These are phyloP conservation scores for Evernia prunastri DNA, from an alignment of 495 filamentous ascomycete species.

Conservation along the genomic window DNA sequence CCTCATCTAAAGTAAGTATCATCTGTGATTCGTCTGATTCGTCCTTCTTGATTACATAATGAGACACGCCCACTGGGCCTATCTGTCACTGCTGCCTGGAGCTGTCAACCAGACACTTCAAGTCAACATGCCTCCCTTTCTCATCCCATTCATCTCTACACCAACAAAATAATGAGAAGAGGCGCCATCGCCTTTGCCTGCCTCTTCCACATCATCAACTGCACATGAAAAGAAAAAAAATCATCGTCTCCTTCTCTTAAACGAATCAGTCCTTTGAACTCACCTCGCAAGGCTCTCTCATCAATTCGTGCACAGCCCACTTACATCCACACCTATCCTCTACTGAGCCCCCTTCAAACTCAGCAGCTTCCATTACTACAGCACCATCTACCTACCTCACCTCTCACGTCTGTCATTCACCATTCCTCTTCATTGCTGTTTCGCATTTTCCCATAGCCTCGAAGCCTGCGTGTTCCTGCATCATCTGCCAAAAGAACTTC, in stretches of 20 bases:
- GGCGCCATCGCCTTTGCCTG: background rate
- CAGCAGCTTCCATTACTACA: conserved; percentile 5
- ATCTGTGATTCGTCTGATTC: background rate
- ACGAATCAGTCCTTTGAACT: background rate
- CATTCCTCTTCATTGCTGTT: background rate
- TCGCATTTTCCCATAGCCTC: background rate
- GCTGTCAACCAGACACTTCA: background rate
- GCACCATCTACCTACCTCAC: conserved; percentile 1
- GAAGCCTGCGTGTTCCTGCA: conserved; percentile 9
- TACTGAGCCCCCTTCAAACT: conserved; percentile 14
- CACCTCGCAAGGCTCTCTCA: conserved; percentile 18
- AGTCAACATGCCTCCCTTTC: background rate
- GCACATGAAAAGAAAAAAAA: background rate
- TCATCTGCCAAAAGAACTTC: background rate
- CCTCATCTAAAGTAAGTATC: no score
- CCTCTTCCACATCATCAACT: background rate
- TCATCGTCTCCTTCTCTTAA: background rate
- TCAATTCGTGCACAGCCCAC: conserved; percentile 17
- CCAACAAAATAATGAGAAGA: background rate
- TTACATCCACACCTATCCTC: conserved; percentile 4
- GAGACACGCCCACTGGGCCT: background rate
- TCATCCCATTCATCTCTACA: background rate
- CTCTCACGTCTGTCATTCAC: background rate
- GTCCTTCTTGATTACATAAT: background rate
- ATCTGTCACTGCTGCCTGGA: conserved; percentile 1